A percentile compares a stretch with the other conserved stretches of the same genome.
Evolutionary conservation across 169 alveolate species (phyloP).

Genomic region (Besnoitia besnoiti): DNA sequence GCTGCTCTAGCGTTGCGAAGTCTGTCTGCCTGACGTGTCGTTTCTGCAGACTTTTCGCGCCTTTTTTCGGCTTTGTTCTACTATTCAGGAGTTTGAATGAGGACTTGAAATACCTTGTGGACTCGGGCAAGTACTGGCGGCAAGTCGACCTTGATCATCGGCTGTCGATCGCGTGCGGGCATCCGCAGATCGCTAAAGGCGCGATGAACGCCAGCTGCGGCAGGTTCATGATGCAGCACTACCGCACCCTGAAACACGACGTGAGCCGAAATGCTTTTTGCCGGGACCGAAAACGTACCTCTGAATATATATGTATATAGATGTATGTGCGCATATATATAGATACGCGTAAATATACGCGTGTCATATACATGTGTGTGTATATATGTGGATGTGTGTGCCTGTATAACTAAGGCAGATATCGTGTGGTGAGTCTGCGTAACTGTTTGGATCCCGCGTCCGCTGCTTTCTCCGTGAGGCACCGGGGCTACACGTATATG

Average conservation of each 20-base stretch:
- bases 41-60: no score
- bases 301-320: neutral
- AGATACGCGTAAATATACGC: neutral
- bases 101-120: neutral
- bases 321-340: neutral
- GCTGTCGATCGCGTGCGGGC: neutral
- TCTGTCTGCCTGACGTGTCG: no score
- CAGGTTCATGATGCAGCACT: neutral
- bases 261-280: neutral
- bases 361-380: neutral
- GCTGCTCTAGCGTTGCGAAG: no score
- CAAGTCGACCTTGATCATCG: neutral
- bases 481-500: neutral
- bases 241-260: neutral
- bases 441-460: no score
- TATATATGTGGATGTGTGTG: neutral
- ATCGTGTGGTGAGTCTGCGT: no score
- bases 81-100: slow-evolving; percentile 3
- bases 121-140: neutral
- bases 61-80: no score
- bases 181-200: neutral
- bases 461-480: no score
- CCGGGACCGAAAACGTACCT: neutral
- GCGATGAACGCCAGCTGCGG: neutral
- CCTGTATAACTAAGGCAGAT: no score